These are phyloP conservation scores for Verticillium zaregamsianum DNA, from an alignment of 2,329 filamentous ascomycete genomes.

Conservation along the genomic window DNA sequence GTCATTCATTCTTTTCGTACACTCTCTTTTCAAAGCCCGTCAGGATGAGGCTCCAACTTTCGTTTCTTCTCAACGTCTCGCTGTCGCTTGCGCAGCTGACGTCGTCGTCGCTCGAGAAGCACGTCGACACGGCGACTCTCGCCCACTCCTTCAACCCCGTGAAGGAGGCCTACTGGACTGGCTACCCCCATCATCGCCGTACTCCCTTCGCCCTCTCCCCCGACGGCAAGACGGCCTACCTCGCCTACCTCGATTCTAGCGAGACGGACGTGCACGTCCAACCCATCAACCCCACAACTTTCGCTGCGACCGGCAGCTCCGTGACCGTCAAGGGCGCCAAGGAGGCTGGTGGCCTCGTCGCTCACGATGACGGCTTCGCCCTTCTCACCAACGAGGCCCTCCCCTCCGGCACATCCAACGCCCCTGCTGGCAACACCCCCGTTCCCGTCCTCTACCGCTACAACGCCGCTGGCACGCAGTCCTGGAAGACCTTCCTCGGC, in stretches of 20 bases:
- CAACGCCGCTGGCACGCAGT: conserved; percentile 43
- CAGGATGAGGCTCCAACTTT: conserved; percentile 4
- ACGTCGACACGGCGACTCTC: conserved; percentile 41
- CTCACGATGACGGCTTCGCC: conserved; percentile 61
- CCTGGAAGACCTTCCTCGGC: conserved; percentile 56
- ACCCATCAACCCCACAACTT: conserved; percentile 49
- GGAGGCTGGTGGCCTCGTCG: conserved; percentile 57
- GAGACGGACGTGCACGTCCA: conserved; percentile 54
- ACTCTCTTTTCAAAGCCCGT: conserved; percentile 1
- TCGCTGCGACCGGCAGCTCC: conserved; percentile 45
- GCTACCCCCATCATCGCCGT: conserved; percentile 55
- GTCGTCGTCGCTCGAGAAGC: conserved; percentile 20
- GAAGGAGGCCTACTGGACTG: conserved; percentile 58
- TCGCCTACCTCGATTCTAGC: conserved; percentile 56
- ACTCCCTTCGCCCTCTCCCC: conserved; percentile 61
- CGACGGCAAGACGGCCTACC: conserved; percentile 52
- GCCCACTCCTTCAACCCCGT: conserved; percentile 50
- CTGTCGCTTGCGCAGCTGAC: conserved; percentile 14
- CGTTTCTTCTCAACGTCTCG: not conserved
- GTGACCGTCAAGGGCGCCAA: conserved; percentile 50
- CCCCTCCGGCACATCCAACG: conserved; percentile 43
- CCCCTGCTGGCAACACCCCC: conserved; percentile 40
- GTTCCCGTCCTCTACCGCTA: conserved; percentile 57
- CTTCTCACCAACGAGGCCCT: conserved; percentile 54
- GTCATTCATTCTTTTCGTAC: not conserved